These are phyloP conservation scores for Aspergillus sojae DNA, from an alignment of 2,329 filamentous ascomycete species.

Conservation along the genomic window DNA sequence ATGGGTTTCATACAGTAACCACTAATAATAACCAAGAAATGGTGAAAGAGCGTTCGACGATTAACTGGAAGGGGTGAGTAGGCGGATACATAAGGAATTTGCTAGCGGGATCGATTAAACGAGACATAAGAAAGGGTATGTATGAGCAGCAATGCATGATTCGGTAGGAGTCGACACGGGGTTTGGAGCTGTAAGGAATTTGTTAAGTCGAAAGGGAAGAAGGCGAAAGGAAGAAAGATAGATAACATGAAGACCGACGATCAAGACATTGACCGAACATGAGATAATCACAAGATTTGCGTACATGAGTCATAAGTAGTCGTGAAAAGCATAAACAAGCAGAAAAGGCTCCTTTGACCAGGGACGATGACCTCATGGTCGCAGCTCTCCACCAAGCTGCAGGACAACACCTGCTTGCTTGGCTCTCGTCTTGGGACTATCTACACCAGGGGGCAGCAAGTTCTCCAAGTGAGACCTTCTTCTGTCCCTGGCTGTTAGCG, in stretches of 20 bases:
- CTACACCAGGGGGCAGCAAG: slow-evolving; percentile 59
- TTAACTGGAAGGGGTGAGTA: neutral
- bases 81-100: slow-evolving; percentile 15
- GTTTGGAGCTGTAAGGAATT: neutral
- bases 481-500: slow-evolving; percentile 67
- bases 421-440: slow-evolving; percentile 43
- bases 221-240: slow-evolving; percentile 2
- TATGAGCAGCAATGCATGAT: slow-evolving; percentile 19
- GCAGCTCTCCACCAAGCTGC: slow-evolving; percentile 67
- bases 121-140: slow-evolving; percentile 18
- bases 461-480: slow-evolving; percentile 82
- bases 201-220: neutral
- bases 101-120: slow-evolving; percentile 7
- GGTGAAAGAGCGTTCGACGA: neutral
- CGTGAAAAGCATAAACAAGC: slow-evolving; percentile 25
- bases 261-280: slow-evolving; percentile 27
- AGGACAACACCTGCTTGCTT: slow-evolving; percentile 61
- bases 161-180: neutral
- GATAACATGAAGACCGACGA: slow-evolving; percentile 6
- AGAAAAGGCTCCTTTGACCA: slow-evolving; percentile 2
- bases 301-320: slow-evolving; percentile 26
- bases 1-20: neutral
- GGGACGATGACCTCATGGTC: slow-evolving; percentile 43
- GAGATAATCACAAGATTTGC: slow-evolving; percentile 17
- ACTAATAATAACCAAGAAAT: neutral